Percentiles rank a stretch among this genome's conserved stretches.
Conservation (phyloP, 2,329 filamentous ascomycete genomes). For the Sclerotinia spermophila region DNA sequence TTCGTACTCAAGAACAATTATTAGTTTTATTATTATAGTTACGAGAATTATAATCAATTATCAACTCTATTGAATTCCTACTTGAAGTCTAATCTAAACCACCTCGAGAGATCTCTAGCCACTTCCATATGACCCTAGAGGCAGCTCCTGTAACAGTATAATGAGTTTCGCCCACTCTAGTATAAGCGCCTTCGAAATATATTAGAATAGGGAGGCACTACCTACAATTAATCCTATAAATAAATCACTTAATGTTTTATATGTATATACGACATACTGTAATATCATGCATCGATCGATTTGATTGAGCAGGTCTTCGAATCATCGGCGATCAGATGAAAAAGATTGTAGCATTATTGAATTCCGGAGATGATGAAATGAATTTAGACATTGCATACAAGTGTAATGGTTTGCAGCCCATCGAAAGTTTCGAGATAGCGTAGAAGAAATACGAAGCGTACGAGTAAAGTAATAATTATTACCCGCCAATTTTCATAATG, state of each 20-base stretch:
- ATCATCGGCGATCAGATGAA: constrained; percentile 17
- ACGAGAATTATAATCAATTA: too few relatives aligned
- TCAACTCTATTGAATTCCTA: too few relatives aligned
- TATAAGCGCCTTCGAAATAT: too few relatives aligned
- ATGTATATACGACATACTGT: background rate
- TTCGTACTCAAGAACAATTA: too few relatives aligned
- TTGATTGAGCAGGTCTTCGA: constrained; percentile 15
- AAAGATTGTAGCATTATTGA: constrained; percentile 4
- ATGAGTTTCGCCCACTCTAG: too few relatives aligned
- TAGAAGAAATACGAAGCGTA: constrained; percentile 7
- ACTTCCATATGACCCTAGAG: too few relatives aligned
- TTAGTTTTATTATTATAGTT: too few relatives aligned
- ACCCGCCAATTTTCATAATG: background rate
- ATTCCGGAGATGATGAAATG: background rate
- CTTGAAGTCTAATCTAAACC: too few relatives aligned
- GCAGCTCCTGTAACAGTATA: too few relatives aligned
- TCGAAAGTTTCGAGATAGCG: background rate
- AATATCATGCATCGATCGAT: constrained; percentile 15
- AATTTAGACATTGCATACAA: background rate
- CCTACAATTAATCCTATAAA: constrained; percentile 12
- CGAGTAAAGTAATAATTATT: background rate
- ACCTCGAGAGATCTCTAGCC: too few relatives aligned
- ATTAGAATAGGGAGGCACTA: too few relatives aligned
- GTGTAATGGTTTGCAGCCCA: background rate
- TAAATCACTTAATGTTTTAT: constrained; percentile 7